phyloP scores from a whole-genome alignment of 2,329 filamentous ascomycete genomes.

The Exophiala spinifera region DNA sequence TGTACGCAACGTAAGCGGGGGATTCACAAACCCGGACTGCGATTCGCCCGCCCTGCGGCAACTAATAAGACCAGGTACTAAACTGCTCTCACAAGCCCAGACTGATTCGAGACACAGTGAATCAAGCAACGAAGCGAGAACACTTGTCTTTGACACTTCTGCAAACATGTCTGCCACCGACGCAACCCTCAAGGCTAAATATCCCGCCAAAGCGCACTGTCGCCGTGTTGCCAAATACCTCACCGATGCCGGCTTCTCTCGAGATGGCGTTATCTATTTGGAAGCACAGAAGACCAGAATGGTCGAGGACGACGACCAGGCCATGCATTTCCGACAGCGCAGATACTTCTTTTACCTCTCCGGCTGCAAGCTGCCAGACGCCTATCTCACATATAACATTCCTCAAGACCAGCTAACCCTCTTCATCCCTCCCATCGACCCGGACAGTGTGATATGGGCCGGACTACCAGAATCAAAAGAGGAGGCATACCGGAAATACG shows the following conservation, averaged over 20 bases:
- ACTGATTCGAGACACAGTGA: too few species aligned
- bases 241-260: conserved; percentile 59
- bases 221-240: conserved; percentile 79
- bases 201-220: conserved; percentile 84
- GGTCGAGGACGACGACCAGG: conserved; percentile 85
- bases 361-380: conserved; percentile 77
- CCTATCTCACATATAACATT: conserved; percentile 77
- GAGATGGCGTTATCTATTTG: conserved; percentile 75
- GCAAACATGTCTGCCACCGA: conserved; percentile 24
- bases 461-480: conserved; percentile 75
- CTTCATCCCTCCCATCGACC: conserved; percentile 83
- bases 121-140: too few species aligned
- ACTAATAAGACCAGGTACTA: too few species aligned
- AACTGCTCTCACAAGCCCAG: too few species aligned
- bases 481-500: conserved; percentile 73
- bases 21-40: too few species aligned
- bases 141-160: not conserved
- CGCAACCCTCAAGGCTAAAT: conserved; percentile 52
- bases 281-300: conserved; percentile 79
- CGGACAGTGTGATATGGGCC: conserved; percentile 90
- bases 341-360: conserved; percentile 94
- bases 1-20: too few species aligned
- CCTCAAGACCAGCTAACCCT: conserved; percentile 69
- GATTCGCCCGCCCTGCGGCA: too few species aligned
- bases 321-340: conserved; percentile 79